Base-by-base conservation (phyloP, 768 basidiomycete genomes). In the Russula dissimulans region DNA sequence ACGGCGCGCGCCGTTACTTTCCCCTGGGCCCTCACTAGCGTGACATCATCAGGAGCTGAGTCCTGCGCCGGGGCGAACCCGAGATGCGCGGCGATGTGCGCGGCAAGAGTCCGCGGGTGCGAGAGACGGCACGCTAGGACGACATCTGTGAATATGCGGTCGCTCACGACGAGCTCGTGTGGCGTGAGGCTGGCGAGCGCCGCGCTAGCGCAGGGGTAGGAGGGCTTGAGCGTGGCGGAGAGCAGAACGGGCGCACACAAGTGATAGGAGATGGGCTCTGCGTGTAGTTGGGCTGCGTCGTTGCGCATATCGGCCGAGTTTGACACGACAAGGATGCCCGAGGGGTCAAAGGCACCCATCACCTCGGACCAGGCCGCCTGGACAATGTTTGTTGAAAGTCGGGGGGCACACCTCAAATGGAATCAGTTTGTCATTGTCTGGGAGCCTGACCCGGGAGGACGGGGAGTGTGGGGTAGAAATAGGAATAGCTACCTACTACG, bases 181-280 rank as follows among this genome's bases (percentile, higher is more conserved):
- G 22, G 22, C 22, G 22, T 26, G 22, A 26, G 22, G 22, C 22
- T 26, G 22, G 22, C 22, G 22, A 26, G 22, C 22, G 22, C 22
- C 22, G 22, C 76, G 10, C 72, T 63, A 26, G 89, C 86, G 72
- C 93, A 95, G 2, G 82, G 76, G 67, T 85, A 85, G 2, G 84
- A 82, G 2, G 95, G 95, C 72, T 98, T 98, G 62, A 82, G 81
- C 0, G 79, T 71, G 14, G 73, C 67, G 71, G 97, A 95, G 22
- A 26, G 22, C 22, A 26, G 22, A 26, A 26, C 22, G 22, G 22
- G 22, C 22, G 22, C 22, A 2, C 22, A 26, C 22, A 2, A 26
- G 22, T 26, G 22, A 26, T 26, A 26, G 22, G 22, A 26, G 22
- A 26, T 26, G 22, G 22, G 2, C 22, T 26, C 22, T 4, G 92